Base-by-base conservation (phyloP, 2,329 filamentous ascomycete species). In the Pseudogymnoascus sp. region DNA sequence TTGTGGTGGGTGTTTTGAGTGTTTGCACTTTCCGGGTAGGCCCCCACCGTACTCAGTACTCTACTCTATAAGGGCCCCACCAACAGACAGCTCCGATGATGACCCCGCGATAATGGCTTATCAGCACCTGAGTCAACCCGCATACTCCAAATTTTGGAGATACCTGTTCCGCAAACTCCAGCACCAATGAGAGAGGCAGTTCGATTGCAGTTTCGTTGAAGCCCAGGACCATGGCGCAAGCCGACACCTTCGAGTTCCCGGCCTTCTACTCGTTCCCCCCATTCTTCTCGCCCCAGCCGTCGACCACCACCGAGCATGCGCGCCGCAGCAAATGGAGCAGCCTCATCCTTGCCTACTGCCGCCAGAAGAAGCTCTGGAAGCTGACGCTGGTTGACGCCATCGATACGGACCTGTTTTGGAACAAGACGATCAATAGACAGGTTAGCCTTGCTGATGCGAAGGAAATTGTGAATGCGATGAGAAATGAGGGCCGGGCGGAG, bases 251-350 rank as follows among this genome's bases (percentile, higher is more conserved):
- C 72, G 60, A 67, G 37, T 86, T 84, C 72, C 83, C 83, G 3
- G 79, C 77, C 66, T 81, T 83, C 71, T 88, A 91, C 79, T 76
- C 77, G 75, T 92, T 90, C 77, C 89, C 89, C 0, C 86, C 89
- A 70, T 92, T 94, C 84, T 94, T 89, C 82, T 91, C 88, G 60
- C 84, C 83, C 59, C 89, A 94, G 73, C 82, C 85, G 34, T 90
- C 90, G 75, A 78, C 83, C 63, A 81, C 82, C 28, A 92, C 88
- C 8, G 85, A 81, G 70, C 82, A 86, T 73, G 84, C 86, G 48
- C 90, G 94, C 70, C 84, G 91, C 63, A 77, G 82, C 61, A 92
- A 92, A 74, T 99, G 94, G 94, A 85, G 88, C n/a, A 74, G 82
- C 30, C 82, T 96, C 13, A 83, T 97, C 70, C 90, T 91, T 63